A percentile compares a stretch with the other conserved stretches of the same genome.
phyloP scores from a whole-genome alignment of 1,139 yeast genomes.

The Suhomyces bribrorum region DNA sequence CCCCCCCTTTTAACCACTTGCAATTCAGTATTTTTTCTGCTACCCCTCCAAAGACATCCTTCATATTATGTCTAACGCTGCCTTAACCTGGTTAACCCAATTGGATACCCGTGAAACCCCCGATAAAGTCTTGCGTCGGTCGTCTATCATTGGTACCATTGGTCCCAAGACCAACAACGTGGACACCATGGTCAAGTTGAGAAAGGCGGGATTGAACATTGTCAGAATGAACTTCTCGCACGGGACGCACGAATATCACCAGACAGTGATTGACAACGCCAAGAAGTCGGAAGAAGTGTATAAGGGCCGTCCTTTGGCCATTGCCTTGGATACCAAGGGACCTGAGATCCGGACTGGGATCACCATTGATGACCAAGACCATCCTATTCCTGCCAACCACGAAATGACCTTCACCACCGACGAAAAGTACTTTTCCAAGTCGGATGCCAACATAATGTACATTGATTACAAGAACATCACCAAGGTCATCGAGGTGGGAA shows the following conservation, averaged over 20 bases:
- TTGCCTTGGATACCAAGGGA: slow-evolving; percentile 98
- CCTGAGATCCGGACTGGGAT: slow-evolving; percentile 99
- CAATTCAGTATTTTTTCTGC: not conserved
- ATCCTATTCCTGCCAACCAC: slow-evolving; percentile 80
- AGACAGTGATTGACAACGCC: slow-evolving; percentile 92
- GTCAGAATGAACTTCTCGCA: slow-evolving; percentile 99
- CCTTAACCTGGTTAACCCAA: slow-evolving; percentile 74
- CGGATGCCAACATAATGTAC: slow-evolving; percentile 81
- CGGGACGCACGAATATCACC: slow-evolving; percentile 97
- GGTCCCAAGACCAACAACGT: slow-evolving; percentile 96
- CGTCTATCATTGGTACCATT: slow-evolving; percentile 96
- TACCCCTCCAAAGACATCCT: too few species aligned
- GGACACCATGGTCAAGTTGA: slow-evolving; percentile 79
- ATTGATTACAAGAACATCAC: slow-evolving; percentile 95
- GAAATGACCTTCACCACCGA: slow-evolving; percentile 94
- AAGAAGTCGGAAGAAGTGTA: slow-evolving; percentile 88
- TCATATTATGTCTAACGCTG: slow-evolving; percentile 24
- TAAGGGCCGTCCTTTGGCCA: slow-evolving; percentile 95
- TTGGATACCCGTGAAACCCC: slow-evolving; percentile 80
- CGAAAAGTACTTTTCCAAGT: slow-evolving; percentile 67
- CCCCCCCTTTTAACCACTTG: not conserved
- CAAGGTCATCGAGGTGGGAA: slow-evolving; percentile 85
- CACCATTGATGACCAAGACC: slow-evolving; percentile 76
- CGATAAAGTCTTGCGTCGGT: slow-evolving; percentile 84
- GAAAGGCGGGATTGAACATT: slow-evolving; percentile 96